Evolutionary conservation across 805 yeast species (phyloP), one percentile per base, ranked within the genome.

Genomic region (Zygoascus flipseniorum): DNA sequence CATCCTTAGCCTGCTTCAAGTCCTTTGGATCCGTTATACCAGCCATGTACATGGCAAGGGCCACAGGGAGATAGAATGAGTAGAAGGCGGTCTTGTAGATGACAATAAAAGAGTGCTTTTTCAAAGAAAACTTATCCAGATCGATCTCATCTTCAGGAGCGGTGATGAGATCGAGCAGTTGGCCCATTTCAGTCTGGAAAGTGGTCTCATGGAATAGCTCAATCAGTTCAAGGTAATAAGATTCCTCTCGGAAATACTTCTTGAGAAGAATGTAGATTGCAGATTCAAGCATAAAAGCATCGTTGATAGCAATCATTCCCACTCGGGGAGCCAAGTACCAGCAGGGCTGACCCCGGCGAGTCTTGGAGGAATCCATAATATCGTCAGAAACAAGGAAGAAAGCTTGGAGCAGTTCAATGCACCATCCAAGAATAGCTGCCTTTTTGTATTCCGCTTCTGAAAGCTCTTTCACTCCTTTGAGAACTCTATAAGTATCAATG

Each of bases 331-430:
- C 82, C 66, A 77, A 82, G 76, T 89, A 93, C 99, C 99, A 93
- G 72, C 99, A 93, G 60, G 97, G 93, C 73, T 92, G 97, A 56
- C 97, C 99, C 70, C 99, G 85, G 78, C 99, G 86, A 43, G 99
- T 93, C 69, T 88, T 85, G 35, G 96, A 86, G 61, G 82, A 81
- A 70, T 93, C 99, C 99, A 93, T 93, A 82, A 93, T 93, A 69
- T 93, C 99, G 69, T 93, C 99, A 32, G 98, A 95, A 54, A 93
- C 98, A 64, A 93, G 78, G 77, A 93, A 93, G 70, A 88, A 93
- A 1, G 97, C 98, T 73, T 92, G 99, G 62, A 92, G 76, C 23
- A 93, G 77, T 74, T 93, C 99, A 61, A 93, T 82, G 62, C 89
- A 78, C 99, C 99, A 93, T 20, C 99, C 99, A 60, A 93, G 77